phyloP scores from a whole-genome alignment of 306 rosid species.

The Rosa rugosa region DNA sequence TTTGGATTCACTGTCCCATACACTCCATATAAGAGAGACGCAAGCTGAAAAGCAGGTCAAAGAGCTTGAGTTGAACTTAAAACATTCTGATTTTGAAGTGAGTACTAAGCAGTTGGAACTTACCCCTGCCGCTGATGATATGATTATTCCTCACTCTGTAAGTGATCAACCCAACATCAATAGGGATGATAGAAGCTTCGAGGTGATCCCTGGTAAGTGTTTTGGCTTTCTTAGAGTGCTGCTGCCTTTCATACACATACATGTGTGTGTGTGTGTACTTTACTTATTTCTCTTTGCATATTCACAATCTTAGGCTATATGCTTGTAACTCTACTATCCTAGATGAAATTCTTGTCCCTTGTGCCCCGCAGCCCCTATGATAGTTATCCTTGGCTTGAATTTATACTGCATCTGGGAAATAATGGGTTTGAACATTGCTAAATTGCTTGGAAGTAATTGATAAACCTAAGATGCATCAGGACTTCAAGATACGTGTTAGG shows the following conservation, averaged over 20 bases:
- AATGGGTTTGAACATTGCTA: not conserved
- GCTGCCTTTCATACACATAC: not conserved
- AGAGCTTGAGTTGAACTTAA: constrained; percentile 26
- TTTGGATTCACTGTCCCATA: constrained; percentile 16
- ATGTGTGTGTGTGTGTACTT: not conserved
- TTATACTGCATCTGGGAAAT: not conserved
- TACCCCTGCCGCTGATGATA: not conserved
- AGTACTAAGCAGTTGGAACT: constrained; percentile 18
- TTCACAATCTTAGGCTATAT: constrained; percentile 11
- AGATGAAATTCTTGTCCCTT: not conserved
- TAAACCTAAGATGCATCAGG: not conserved
- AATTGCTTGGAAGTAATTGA: not conserved
- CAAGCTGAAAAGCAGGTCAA: constrained; percentile 11
- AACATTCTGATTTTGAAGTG: constrained; percentile 16
- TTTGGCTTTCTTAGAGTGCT: not conserved
- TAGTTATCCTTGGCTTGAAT: not conserved
- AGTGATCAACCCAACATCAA: not conserved
- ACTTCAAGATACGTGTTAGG: not conserved
- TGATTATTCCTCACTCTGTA: not conserved
- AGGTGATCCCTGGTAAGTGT: constrained; percentile 9
- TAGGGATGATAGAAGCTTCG: not conserved
- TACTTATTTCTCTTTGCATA: constrained; percentile 1
- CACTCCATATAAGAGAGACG: constrained; percentile 27
- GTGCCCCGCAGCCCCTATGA: not conserved
- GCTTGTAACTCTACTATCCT: not conserved